These are phyloP conservation scores for Phaeophleospora eucalypticola DNA, from an alignment of 2,329 filamentous ascomycete species.

Conservation along the genomic window DNA sequence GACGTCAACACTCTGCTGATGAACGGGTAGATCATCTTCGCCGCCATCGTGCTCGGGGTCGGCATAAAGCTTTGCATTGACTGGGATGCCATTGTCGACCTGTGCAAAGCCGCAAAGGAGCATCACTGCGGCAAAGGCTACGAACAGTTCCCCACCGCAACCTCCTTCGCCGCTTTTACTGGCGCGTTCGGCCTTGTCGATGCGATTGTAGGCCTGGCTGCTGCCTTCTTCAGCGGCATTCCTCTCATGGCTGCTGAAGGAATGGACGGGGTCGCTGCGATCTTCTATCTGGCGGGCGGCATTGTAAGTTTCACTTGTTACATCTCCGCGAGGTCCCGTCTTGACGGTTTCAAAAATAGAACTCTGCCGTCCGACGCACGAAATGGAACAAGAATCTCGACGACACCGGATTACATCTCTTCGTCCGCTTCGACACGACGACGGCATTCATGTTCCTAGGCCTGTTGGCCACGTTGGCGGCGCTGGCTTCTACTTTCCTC, in stretches of 20 bases:
- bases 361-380: background rate
- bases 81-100: background rate
- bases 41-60: slow-evolving; percentile 3
- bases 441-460: slow-evolving; percentile 16
- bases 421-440: background rate
- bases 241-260: slow-evolving; percentile 7
- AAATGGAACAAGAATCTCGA: background rate
- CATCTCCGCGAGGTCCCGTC: no score
- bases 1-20: background rate
- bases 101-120: slow-evolving; percentile 1
- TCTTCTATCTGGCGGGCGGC: slow-evolving; percentile 18
- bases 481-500: slow-evolving; percentile 9
- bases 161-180: slow-evolving; percentile 10
- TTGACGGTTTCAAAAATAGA: background rate
- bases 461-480: slow-evolving; percentile 6
- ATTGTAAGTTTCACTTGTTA: no score
- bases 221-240: slow-evolving; percentile 7
- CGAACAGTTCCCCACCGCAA: slow-evolving; percentile 1
- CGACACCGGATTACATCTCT: no score
- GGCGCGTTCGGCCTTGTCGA: slow-evolving; percentile 15
- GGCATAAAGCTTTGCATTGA: slow-evolving; percentile 1
- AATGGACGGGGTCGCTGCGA: slow-evolving; percentile 12
- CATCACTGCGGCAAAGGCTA: background rate
- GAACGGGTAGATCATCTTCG: slow-evolving; percentile 1
- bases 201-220: slow-evolving; percentile 11